Evolutionary conservation across 2,329 filamentous ascomycete species (phyloP), one percentile per base, ranked within the genome.

Genomic region (Monosporascus sp.): DNA sequence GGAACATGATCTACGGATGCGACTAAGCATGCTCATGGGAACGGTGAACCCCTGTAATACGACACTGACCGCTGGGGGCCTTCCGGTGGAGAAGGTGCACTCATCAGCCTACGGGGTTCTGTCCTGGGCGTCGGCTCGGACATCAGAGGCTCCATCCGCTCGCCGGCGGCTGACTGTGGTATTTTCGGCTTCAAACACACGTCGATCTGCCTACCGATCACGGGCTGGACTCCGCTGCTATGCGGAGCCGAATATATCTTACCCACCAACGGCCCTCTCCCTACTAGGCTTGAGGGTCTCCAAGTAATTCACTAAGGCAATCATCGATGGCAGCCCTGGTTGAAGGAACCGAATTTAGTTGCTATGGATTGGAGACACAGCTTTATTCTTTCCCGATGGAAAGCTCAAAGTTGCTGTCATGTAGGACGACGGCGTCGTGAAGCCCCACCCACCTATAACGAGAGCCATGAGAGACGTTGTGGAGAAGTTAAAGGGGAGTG

Each of bases 361-460:
- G 53, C 57, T 19, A 49, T 67, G 36, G 58, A 57, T 24, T 66
- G 61, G 65, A 57, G 58, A 61, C 22, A 31, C 36, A 7, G 44
- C 38, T 11, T 46, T 66, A 3, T 49, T 38, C 16, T 55, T 55
- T 11, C 45, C 49, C 14, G 53, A 52, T n/a, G 69, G 69, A 53
- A 83, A 79, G 56, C 67, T 87, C 6, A 84, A 80, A 60, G 73
- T 89, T n/a, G 86, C 77, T 0, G 74, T 85, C 1, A 68, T 85
- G 46, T 78, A 79, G 73, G 75, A 82, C 66, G 83, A 87, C 54
- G 80, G 77, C 0, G 73, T 86, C 11, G 80, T 86, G 0, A 76
- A 73, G 58, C 82, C 82, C 1, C 83, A 85, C 54, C 83, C 83
- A 0, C 83, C 83, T 0, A 74, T 86, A 38, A 69, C 70, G 1